phyloP scores from a whole-genome alignment of 768 basidiomycete genomes.

The Boletus eberwhitei region DNA sequence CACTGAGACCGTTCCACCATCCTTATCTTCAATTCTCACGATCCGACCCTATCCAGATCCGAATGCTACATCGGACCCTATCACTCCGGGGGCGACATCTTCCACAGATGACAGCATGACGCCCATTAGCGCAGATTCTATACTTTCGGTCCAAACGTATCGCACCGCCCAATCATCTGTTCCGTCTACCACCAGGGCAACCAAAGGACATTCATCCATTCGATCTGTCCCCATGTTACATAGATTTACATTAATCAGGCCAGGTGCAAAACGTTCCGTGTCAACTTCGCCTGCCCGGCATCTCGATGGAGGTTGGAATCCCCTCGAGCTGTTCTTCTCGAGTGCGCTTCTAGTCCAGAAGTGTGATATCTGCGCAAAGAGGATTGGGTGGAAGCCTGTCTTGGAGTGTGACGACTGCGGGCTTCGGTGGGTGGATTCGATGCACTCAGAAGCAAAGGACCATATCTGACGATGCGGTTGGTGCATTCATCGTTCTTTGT shows the following conservation, averaged over 20 bases:
- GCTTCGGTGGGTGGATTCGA: conserved; percentile 46
- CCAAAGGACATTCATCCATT: conserved; percentile 74
- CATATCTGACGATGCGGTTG: conserved; percentile 17
- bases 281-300: conserved; percentile 28
- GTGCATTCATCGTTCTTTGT: background rate
- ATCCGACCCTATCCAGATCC: conserved; percentile 56
- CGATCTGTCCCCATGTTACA: conserved; percentile 61
- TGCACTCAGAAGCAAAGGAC: conserved; percentile 8
- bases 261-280: conserved; percentile 56
- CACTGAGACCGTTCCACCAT: conserved; percentile 43
- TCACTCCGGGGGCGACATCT: conserved; percentile 36
- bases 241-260: conserved; percentile 84
- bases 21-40: conserved; percentile 71
- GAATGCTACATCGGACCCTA: conserved; percentile 40
- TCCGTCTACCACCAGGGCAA: conserved; percentile 59
- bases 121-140: conserved; percentile 42
- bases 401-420: conserved; percentile 90
- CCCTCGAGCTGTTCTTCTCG: conserved; percentile 75
- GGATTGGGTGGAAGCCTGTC: conserved; percentile 82
- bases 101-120: conserved; percentile 32
- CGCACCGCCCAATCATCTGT: conserved; percentile 55
- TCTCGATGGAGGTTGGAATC: conserved; percentile 58
- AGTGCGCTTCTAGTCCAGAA: conserved; percentile 69
- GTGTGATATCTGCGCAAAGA: conserved; percentile 79
- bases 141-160: conserved; percentile 57